These are phyloP conservation scores for Fusarium foetens DNA, from an alignment of 2,329 filamentous ascomycete species.

Conservation along the genomic window DNA sequence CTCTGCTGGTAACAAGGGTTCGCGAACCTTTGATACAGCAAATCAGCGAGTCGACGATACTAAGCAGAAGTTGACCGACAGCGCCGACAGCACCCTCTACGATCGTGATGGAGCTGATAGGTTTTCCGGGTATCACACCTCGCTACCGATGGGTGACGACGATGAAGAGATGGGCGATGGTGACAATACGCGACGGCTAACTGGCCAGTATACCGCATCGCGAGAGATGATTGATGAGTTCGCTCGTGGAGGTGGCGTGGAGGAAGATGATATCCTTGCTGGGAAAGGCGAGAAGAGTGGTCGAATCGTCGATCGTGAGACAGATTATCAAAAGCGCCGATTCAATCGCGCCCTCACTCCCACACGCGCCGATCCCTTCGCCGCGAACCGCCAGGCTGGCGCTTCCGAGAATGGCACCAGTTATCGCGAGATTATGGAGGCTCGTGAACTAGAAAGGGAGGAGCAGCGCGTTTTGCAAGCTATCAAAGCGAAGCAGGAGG, in stretches of 20 bases:
- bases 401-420: conserved; percentile 77
- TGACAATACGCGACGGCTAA: conserved; percentile 78
- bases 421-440: conserved; percentile 91
- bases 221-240: conserved; percentile 94
- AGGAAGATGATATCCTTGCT: conserved; percentile 90
- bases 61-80: conserved; percentile 91
- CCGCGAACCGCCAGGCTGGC: conserved; percentile 75
- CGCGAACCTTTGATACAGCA: conserved; percentile 79
- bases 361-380: conserved; percentile 86
- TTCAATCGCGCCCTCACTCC: conserved; percentile 90
- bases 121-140: conserved; percentile 90
- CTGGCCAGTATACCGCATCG: conserved; percentile 96
- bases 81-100: conserved; percentile 89
- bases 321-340: conserved; percentile 95
- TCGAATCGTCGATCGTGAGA: conserved; percentile 91
- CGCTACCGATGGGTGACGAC: conserved; percentile 81
- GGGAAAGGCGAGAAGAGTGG: conserved; percentile 87
- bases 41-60: conserved; percentile 87
- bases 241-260: conserved; percentile 82
- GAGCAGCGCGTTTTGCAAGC: conserved; percentile 85
- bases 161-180: conserved; percentile 81
- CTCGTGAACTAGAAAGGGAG: conserved; percentile 90
- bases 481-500: conserved; percentile 78
- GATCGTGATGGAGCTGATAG: conserved; percentile 81
- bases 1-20: conserved; percentile 81